Percentiles rank a stretch among this genome's conserved stretches.
Evolutionary conservation across 805 yeast species (phyloP).

Genomic region (Yamadazyma paraphyllophila): DNA sequence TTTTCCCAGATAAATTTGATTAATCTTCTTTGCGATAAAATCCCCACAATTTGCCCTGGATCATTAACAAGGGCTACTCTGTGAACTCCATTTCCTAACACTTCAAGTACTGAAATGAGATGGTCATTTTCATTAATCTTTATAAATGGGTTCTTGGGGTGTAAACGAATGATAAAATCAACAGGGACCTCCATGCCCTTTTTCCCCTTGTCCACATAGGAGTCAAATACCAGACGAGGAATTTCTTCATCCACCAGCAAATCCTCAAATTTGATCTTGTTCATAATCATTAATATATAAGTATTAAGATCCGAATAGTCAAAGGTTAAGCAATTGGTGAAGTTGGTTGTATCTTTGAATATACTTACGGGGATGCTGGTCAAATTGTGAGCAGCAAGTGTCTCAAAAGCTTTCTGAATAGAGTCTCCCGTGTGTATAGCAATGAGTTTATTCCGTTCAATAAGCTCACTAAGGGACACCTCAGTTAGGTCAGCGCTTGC

Average conservation of each 20-base stretch:
- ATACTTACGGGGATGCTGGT: conserved; percentile 78
- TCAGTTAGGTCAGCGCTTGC: conserved; percentile 64
- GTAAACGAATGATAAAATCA: conserved; percentile 76
- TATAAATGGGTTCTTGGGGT: conserved; percentile 85
- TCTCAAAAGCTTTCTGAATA: conserved; percentile 87
- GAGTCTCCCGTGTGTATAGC: conserved; percentile 64
- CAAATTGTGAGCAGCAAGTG: conserved; percentile 64
- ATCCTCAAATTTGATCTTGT: conserved; percentile 50
- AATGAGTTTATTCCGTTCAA: conserved; percentile 75
- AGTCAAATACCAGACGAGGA: conserved; percentile 22
- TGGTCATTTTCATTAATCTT: conserved; percentile 69
- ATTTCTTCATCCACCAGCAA: conserved; percentile 30
- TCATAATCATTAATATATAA: conserved; percentile 78
- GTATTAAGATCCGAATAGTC: conserved; percentile 92
- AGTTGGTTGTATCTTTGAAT: conserved; percentile 32
- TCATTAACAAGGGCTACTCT: conserved; percentile 74
- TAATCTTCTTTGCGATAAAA: conserved; percentile 86
- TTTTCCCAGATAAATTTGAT: conserved; percentile 88
- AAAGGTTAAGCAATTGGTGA: conserved; percentile 71
- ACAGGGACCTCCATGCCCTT: conserved; percentile 91
- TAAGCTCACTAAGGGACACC: conserved; percentile 66
- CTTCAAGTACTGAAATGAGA: conserved; percentile 73
- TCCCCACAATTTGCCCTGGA: conserved; percentile 63
- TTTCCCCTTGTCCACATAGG: conserved; percentile 61
- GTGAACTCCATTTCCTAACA: conserved; percentile 93